Evolutionary conservation across 169 alveolate genomes (phyloP).

Genomic region (Amoebophrya sp.): DNA sequence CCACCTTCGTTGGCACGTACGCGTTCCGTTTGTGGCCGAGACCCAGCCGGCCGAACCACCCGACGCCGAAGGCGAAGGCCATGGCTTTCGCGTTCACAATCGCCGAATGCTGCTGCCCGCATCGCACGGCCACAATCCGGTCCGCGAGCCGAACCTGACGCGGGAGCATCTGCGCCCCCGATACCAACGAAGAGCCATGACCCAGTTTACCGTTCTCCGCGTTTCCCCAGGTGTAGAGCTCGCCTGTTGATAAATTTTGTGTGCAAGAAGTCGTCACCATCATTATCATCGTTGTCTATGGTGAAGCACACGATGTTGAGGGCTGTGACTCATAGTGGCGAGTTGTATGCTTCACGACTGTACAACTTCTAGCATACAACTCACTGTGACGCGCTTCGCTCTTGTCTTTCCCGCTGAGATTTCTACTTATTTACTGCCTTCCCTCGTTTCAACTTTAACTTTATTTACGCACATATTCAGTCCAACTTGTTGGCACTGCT

Average conservation of each 20-base stretch:
- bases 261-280: neutral
- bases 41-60: constrained; percentile 45
- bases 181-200: constrained; percentile 43
- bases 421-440: neutral
- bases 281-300: too few relatives aligned
- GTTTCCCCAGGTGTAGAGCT: constrained; percentile 45
- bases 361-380: too few relatives aligned
- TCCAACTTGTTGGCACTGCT: constrained; percentile 15
- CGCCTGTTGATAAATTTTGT: neutral
- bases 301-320: too few relatives aligned
- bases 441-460: neutral
- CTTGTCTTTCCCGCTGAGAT: too few relatives aligned
- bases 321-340: too few relatives aligned
- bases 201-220: constrained; percentile 45
- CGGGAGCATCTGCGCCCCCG: constrained; percentile 41
- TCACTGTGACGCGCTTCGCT: too few relatives aligned
- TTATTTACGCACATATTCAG: neutral
- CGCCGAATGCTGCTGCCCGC: constrained; percentile 39
- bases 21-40: constrained; percentile 43
- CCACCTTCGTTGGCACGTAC: constrained; percentile 32
- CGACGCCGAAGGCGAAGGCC: constrained; percentile 38
- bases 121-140: constrained; percentile 30
- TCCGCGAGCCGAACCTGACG: constrained; percentile 30
- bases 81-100: constrained; percentile 34
- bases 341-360: too few relatives aligned